Evolutionary conservation across 2,329 filamentous ascomycete species (phyloP).

Genomic region (Kalaharituber pfeilii): DNA sequence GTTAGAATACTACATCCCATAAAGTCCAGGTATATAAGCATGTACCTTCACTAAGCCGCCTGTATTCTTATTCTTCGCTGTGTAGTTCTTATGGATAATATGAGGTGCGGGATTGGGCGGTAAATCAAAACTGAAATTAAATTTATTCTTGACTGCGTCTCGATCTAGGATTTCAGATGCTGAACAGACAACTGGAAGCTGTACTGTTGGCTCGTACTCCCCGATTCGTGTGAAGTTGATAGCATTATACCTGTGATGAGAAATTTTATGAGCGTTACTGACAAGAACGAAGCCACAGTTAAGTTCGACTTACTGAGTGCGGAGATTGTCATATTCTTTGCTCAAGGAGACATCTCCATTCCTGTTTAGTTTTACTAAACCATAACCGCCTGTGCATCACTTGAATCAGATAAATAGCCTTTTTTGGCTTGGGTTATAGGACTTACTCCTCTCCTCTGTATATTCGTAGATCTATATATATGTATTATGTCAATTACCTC

Average conservation of each 20-base stretch:
- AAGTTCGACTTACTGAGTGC: background rate
- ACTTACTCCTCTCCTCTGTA: background rate
- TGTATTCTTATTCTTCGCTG: no score
- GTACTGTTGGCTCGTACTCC: conserved; percentile 4
- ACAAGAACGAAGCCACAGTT: background rate
- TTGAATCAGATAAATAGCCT: background rate
- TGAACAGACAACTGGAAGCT: background rate
- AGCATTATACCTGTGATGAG: conserved; percentile 8
- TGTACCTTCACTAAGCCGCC: no score
- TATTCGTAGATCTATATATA: background rate
- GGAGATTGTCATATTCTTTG: conserved; percentile 1
- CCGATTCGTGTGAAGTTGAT: conserved; percentile 4
- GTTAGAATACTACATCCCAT: no score
- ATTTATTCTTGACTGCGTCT: conserved; percentile 3
- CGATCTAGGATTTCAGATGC: conserved; percentile 8
- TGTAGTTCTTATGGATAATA: conserved; percentile 7
- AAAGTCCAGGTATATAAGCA: no score
- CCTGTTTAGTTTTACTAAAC: background rate
- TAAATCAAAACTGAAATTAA: conserved; percentile 11
- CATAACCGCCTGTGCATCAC: background rate
- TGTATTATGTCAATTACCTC: background rate
- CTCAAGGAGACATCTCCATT: background rate
- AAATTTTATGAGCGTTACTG: background rate
- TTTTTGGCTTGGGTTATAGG: no score
- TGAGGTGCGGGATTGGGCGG: conserved; percentile 8